Evolutionary conservation across 345 rosid species (phyloP).

Genomic region (Aquilaria yunnanensis): DNA sequence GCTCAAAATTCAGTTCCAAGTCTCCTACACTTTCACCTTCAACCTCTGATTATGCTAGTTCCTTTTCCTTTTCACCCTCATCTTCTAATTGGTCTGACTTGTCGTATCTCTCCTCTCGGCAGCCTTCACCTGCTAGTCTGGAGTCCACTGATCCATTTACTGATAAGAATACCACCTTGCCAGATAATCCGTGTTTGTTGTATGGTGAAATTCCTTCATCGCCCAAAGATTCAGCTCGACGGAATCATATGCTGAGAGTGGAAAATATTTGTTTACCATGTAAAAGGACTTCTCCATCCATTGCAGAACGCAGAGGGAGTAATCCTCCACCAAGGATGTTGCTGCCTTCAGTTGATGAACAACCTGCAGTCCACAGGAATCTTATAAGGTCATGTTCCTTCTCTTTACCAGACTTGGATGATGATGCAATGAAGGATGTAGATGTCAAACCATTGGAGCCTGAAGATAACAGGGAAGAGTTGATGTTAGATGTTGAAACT

Average conservation of each 20-base stretch:
- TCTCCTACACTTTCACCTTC: constrained; percentile 69
- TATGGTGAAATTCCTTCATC: constrained; percentile 23
- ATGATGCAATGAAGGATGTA: constrained; percentile 27
- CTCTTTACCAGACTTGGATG: constrained; percentile 28
- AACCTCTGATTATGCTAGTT: constrained; percentile 59
- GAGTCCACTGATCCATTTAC: constrained; percentile 28
- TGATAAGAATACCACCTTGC: constrained; percentile 18
- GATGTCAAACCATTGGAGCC: constrained; percentile 18
- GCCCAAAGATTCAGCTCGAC: constrained; percentile 19
- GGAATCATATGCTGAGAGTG: constrained; percentile 15
- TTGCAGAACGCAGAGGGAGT: constrained; percentile 70
- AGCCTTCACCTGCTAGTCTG: constrained; percentile 55
- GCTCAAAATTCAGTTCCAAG: constrained; percentile 41
- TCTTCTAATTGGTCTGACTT: constrained; percentile 71
- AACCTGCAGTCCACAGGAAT: constrained; percentile 20
- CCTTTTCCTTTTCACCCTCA: constrained; percentile 61
- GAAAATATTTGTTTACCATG: constrained; percentile 22
- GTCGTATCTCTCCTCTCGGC: constrained; percentile 49
- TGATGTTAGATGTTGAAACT: constrained; percentile 30
- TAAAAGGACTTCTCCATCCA: constrained; percentile 31
- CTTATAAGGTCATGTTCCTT: constrained; percentile 48
- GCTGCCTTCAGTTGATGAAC: constrained; percentile 35
- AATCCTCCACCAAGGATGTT: constrained; percentile 49
- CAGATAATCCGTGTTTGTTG: constrained; percentile 20
- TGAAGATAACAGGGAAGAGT: constrained; percentile 27